phyloP scores from a whole-genome alignment of 2,329 filamentous ascomycete species.

The Nakataea oryzae region DNA sequence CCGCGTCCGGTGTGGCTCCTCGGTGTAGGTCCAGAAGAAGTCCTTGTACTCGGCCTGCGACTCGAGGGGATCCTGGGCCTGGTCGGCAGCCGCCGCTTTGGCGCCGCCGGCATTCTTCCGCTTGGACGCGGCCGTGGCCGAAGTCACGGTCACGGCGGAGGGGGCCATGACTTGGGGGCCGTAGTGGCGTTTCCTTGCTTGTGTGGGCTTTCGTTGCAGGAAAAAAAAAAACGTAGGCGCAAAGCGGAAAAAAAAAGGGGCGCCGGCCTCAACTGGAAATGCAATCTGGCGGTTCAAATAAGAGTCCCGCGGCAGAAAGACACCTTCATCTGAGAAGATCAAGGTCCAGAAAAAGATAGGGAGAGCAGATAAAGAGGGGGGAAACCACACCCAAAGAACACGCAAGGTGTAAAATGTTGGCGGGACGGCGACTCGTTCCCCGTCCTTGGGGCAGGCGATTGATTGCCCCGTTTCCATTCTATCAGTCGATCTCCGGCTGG shows the following conservation, averaged over 20 bases:
- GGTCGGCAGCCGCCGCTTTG: not conserved
- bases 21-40: constrained; percentile 99
- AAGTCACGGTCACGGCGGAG: constrained; percentile 13
- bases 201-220: not conserved
- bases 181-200: not conserved
- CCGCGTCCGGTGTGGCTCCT: constrained; percentile 89
- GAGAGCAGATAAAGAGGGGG: not conserved
- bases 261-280: not conserved
- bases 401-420: not conserved
- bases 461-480: not conserved
- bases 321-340: not conserved
- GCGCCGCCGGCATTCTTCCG: constrained; percentile 9
- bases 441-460: not conserved
- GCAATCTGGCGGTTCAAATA: not conserved
- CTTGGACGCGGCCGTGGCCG: constrained; percentile 12
- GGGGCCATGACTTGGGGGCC: constrained; percentile 13
- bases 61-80: constrained; percentile 18
- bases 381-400: not conserved
- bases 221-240: not conserved
- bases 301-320: not conserved
- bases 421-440: not conserved
- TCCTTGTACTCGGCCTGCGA: constrained; percentile 33
- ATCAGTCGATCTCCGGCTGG: not conserved
- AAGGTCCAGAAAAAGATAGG: not conserved
- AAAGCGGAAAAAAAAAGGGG: not conserved